phyloP scores from a whole-genome alignment of 805 yeast genomes.

The Metschnikowia drakensbergensis region DNA sequence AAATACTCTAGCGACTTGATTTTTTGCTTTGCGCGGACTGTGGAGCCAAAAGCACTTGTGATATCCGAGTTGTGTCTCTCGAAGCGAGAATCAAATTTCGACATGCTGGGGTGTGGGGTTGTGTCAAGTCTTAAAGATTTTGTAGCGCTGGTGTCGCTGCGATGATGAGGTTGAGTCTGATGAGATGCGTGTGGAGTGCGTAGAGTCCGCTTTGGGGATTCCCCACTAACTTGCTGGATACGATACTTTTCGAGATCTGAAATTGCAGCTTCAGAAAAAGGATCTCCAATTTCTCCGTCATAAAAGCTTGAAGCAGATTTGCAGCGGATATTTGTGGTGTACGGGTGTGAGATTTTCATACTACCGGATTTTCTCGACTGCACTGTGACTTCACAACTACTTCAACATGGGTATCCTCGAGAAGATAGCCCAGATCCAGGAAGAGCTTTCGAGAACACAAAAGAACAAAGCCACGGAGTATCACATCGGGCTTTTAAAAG shows the following conservation, averaged over 20 bases:
- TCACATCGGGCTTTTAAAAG: constrained; percentile 90
- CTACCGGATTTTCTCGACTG: neutral
- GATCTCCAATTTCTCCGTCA: too few species aligned
- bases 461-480: constrained; percentile 98
- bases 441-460: constrained; percentile 91
- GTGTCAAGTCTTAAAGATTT: neutral
- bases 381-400: neutral
- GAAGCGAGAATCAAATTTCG: constrained; percentile 10
- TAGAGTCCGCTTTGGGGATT: neutral
- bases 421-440: constrained; percentile 84
- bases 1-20: constrained; percentile 82
- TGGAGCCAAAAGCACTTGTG: constrained; percentile 18
- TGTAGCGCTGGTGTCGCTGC: neutral
- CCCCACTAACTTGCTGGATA: too few species aligned
- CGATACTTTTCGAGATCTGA: neutral
- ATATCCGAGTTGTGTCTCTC: constrained; percentile 15
- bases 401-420: constrained; percentile 38
- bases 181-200: constrained; percentile 4
- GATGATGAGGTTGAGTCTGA: constrained; percentile 2
- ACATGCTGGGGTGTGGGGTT: constrained; percentile 5
- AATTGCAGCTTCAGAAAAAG: too few species aligned
- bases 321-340: constrained; percentile 3
- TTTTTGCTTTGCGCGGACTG: constrained; percentile 58
- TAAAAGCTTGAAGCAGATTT: too few species aligned
- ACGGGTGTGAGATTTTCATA: constrained; percentile 9